Evolutionary conservation across 805 yeast genomes (phyloP).

Genomic region (Myxozyma sirexii): DNA sequence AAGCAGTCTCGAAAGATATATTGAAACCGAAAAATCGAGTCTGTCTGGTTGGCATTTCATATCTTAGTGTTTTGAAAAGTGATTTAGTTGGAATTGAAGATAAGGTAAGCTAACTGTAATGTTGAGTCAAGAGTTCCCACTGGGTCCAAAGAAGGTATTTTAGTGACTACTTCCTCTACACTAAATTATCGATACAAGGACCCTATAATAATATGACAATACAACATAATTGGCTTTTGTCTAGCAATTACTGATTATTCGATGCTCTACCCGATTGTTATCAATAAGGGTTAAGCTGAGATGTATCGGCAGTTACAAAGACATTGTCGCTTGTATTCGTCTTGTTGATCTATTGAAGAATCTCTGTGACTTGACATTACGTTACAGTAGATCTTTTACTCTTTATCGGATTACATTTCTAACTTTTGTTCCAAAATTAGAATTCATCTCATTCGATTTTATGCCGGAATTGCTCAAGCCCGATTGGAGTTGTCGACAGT

Average conservation of each 20-base stretch:
- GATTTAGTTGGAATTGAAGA: background rate
- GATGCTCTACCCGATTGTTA: background rate
- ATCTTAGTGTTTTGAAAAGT: background rate
- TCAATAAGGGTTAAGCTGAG: conserved; percentile 2
- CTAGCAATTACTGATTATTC: background rate
- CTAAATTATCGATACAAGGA: conserved; percentile 37
- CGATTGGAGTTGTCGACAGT: background rate
- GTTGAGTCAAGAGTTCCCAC: too few species aligned
- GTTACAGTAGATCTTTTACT: background rate
- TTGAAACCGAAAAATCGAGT: conserved; percentile 12
- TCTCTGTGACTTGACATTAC: background rate
- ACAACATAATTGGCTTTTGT: background rate
- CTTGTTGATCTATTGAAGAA: background rate
- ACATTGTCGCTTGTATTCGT: background rate
- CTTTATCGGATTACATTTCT: conserved; percentile 3
- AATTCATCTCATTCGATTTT: background rate
- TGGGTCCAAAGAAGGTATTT: conserved; percentile 30
- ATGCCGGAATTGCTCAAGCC: background rate
- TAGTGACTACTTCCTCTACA: conserved; percentile 8
- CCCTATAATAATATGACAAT: conserved; percentile 36
- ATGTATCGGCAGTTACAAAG: background rate
- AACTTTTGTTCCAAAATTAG: background rate
- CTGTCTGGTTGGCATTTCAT: conserved; percentile 20
- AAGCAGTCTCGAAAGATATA: conserved; percentile 9
- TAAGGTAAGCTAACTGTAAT: too few species aligned